Conservation (phyloP, 768 basidiomycete species). For the Fistulinella prunicolor region DNA sequence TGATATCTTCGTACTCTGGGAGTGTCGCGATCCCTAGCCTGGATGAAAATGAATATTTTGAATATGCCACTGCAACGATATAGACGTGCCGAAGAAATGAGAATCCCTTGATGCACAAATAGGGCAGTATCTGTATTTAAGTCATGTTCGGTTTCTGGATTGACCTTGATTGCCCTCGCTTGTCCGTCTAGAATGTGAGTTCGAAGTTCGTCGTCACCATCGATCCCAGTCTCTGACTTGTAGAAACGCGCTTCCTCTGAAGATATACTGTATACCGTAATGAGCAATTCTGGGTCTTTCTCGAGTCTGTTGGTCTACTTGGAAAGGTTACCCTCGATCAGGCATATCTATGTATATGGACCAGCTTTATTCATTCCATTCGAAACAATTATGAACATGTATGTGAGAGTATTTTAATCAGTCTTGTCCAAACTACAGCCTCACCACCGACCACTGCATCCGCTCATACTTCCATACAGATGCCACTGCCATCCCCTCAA, state of each 20-base stretch:
- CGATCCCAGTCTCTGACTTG: conserved; percentile 28
- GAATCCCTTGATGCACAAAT: neutral
- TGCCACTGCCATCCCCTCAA: neutral
- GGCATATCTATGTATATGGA: too few species aligned
- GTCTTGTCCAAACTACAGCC: conserved; percentile 14
- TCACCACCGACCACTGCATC: conserved; percentile 28
- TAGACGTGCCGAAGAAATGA: neutral
- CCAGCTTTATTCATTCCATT: too few species aligned
- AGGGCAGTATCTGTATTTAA: neutral
- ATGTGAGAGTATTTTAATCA: too few species aligned
- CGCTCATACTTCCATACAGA: neutral
- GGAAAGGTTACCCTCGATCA: too few species aligned
- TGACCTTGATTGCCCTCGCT: conserved; percentile 14
- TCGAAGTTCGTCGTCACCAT: conserved; percentile 25
- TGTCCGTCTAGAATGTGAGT: conserved; percentile 30
- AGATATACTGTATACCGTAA: neutral
- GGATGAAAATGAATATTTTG: neutral
- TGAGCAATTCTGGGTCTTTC: too few species aligned
- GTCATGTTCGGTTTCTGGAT: neutral
- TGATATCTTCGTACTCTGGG: conserved; percentile 24
- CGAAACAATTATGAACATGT: too few species aligned
- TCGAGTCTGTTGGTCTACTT: too few species aligned
- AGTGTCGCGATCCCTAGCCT: conserved; percentile 13
- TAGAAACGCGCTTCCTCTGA: conserved; percentile 20
- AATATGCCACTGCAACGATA: neutral